Base-by-base conservation (phyloP, 2,329 filamentous ascomycete genomes). In the Neonectria sp. region DNA sequence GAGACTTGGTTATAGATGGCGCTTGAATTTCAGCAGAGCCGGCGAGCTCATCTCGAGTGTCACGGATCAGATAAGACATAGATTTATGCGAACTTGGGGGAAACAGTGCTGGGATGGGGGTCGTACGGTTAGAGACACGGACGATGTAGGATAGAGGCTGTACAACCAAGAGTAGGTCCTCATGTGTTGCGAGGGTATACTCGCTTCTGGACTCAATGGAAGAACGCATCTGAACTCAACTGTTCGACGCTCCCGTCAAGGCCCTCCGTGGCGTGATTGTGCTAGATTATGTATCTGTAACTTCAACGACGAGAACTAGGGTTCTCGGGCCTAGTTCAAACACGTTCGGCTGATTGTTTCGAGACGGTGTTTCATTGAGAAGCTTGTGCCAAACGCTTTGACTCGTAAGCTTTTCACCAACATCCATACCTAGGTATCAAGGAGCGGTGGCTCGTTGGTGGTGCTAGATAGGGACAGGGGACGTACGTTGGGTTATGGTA, bases 1-100 rank as follows among this genome's bases (percentile, higher is more conserved):
- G 66, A 58, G 56, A 31, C 33, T 60, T 52, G 59, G 68, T 62
- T 61, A 70, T 63, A 57, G 57, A 66, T 51, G 69, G 57, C 67
- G 66, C 71, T 55, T 68, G 49, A 58, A 59, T 66, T 73, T 69
- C 53, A 53, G 61, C 15, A 68, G 63, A 60, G 73, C 69, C 68
- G 71, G 73, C 68, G 73, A 70, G 73, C 73, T 74, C 67, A 25
- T 55, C 68, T 65, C 51, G 56, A 60, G 43, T 57, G 43, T 60
- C n/a, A 53, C 25, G 64, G 63, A 69, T 68, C 40, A 65, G 45
- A 63, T 29, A 71, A 48, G 48, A 65, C 37, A 68, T 71, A 74
- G 65, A 71, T 52, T 60, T 59, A 62, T 35, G 53, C 60, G 63
- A 24, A 53, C 55, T 63, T 56, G 27, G 21, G 27, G 53, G 6